Evolutionary conservation across 139 green algal genomes (phyloP), one percentile per base, ranked within the genome.

Genomic region (Marvania coccoides): DNA sequence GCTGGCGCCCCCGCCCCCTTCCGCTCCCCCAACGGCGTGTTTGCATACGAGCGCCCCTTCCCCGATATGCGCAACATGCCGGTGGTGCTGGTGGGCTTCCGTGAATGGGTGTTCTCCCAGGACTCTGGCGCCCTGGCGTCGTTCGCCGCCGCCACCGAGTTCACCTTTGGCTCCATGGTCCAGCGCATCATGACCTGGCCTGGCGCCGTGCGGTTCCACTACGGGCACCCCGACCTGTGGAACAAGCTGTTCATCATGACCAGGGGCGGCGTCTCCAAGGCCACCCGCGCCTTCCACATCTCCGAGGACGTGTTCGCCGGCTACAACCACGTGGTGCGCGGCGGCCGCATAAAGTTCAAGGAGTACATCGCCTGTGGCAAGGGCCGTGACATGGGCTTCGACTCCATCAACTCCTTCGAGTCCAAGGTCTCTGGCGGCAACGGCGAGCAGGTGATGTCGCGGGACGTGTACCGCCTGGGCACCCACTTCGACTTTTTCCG

Each of bases 201-300:
- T 13, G 84, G 77, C 31, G 63, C 29, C 47, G 86, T 87, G 36
- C 73, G 90, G 35, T 84, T 96, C 71, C 90, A 96, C 66, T 96
- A 96, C 71, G 90, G 90, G 58, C 90, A 96, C 68, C 90, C 90
- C n/a, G 90, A 96, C 65, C 65, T 94, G 3, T 96, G 90, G 80
- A 89, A 95, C 78, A 91, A 91, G 64, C 69, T 91, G 29, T 94
- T 83, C 46, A 67, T 82, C 30, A 89, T 95, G 75, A 94, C 84
- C 3, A 61, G 81, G 2, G 87, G 87, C 31, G 87, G 87, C 19
- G 76, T 88, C 19, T 78, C 60, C 64, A 88, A 86, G 67, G 74
- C 74, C 8, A 83, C 74, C 5, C 65, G 69, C 14, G 68, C 37
- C 26, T 81, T 90, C 63, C 77, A 86, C 61, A 76, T 87, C 33